Conservation (phyloP, 2,329 filamentous ascomycete species). For the Fusarium setosum region DNA sequence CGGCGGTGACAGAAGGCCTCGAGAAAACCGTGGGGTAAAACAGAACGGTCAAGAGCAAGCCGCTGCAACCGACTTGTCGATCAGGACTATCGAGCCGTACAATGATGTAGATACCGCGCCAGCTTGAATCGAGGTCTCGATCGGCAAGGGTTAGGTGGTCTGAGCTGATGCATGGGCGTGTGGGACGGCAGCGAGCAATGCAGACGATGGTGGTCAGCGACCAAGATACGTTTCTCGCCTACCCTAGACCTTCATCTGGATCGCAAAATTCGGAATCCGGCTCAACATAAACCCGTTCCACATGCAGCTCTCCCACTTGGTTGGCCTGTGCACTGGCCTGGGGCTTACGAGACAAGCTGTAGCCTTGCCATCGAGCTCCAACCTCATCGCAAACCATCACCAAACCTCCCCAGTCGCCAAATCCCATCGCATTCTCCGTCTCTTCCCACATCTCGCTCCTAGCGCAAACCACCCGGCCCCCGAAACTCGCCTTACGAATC, state of each 20-base stretch:
- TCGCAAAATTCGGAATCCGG: constrained; percentile 27
- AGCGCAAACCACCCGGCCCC: neutral
- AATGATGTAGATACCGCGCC: constrained; percentile 6
- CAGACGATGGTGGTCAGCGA: neutral
- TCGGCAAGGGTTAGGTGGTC: constrained; percentile 25
- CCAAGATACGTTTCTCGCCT: neutral
- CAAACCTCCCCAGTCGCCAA: constrained; percentile 27
- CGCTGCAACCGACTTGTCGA: constrained; percentile 6
- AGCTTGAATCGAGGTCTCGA: constrained; percentile 15
- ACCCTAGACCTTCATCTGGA: constrained; percentile 31
- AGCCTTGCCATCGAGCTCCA: constrained; percentile 49
- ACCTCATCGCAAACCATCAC: constrained; percentile 43
- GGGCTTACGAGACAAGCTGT: constrained; percentile 51
- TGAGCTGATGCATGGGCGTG: constrained; percentile 17
- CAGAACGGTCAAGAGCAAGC: neutral
- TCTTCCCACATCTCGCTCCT: constrained; percentile 6
- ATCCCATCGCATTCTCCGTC: constrained; percentile 20
- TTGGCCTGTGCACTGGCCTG: constrained; percentile 39
- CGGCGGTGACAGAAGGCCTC: neutral
- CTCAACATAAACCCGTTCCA: constrained; percentile 31
- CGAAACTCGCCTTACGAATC: constrained; percentile 5
- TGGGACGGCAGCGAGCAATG: neutral
- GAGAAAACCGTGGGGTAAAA: neutral
- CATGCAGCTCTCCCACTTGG: constrained; percentile 14
- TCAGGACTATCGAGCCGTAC: neutral